Evolutionary conservation across 2,329 filamentous ascomycete genomes (phyloP).

Genomic region (Thielaviopsis cerberus): DNA sequence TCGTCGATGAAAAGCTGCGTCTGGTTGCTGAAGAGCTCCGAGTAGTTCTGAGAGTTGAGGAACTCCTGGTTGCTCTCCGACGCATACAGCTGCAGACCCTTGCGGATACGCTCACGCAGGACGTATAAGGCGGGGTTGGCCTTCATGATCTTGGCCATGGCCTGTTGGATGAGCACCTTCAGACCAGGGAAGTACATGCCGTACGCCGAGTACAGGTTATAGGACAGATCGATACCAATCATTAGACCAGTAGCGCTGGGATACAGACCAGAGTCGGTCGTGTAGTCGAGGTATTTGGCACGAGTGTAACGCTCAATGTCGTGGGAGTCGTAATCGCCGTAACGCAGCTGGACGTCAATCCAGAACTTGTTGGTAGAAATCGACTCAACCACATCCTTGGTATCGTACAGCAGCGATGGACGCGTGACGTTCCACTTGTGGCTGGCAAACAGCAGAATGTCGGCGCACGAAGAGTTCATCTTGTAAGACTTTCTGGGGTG

Average conservation of each 20-base stretch:
- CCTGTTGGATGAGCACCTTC: conserved; percentile 87
- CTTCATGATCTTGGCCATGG: conserved; percentile 99
- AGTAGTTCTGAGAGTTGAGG: conserved; percentile 98
- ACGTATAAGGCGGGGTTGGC: conserved; percentile 94
- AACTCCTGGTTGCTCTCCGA: conserved; percentile 99
- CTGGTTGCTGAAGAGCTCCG: conserved; percentile 96
- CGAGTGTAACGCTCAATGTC: conserved; percentile 96
- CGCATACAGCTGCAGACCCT: conserved; percentile 92
- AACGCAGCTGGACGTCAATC: conserved; percentile 89
- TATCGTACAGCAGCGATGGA: conserved; percentile 84
- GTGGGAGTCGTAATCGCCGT: conserved; percentile 96
- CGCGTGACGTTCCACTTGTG: conserved; percentile 98
- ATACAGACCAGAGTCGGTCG: conserved; percentile 96
- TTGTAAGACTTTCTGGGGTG: conserved; percentile 99
- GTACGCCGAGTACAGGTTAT: conserved; percentile 95
- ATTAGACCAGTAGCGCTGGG: conserved; percentile 91
- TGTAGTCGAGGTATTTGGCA: conserved; percentile 97
- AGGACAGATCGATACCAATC: conserved; percentile 93
- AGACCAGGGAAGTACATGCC: conserved; percentile 97
- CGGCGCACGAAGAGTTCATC: conserved; percentile 98
- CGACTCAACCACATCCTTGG: conserved; percentile 82
- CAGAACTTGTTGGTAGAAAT: conserved; percentile 98
- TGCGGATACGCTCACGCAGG: conserved; percentile 88
- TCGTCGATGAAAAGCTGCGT: conserved; percentile 98
- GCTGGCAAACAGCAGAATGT: conserved; percentile 88